Conservation (phyloP, 345 rosid species). For the Populus pruinosa region DNA sequence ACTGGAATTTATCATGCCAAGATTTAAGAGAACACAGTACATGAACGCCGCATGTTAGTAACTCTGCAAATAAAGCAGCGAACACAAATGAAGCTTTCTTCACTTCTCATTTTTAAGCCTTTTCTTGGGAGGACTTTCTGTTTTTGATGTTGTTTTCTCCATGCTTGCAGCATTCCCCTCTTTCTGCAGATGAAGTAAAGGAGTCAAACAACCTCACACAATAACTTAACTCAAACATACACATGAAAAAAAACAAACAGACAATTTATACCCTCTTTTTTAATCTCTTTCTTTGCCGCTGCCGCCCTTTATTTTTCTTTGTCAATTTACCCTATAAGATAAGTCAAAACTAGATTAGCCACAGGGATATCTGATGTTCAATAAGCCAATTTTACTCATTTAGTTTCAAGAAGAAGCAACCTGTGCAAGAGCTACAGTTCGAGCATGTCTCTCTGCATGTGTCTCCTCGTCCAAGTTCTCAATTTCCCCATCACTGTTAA, state of each 20-base stretch:
- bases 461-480: slow-evolving; percentile 72
- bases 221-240: not conserved
- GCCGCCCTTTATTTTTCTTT: slow-evolving; percentile 39
- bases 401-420: slow-evolving; percentile 25
- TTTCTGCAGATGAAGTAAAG: slow-evolving; percentile 22
- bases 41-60: not conserved
- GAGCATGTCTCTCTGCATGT: slow-evolving; percentile 49
- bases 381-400: not conserved
- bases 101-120: slow-evolving; percentile 32
- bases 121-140: slow-evolving; percentile 34
- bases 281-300: slow-evolving; percentile 32
- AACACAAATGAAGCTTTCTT: not conserved
- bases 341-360: slow-evolving; percentile 1
- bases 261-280: slow-evolving; percentile 30
- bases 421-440: slow-evolving; percentile 42
- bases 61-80: not conserved
- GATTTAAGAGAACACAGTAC: not conserved
- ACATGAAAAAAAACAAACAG: not conserved
- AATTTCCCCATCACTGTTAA: slow-evolving; percentile 60
- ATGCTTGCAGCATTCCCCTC: slow-evolving; percentile 3
- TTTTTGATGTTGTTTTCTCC: slow-evolving; percentile 24
- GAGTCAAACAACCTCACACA: not conserved
- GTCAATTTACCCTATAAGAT: slow-evolving; percentile 26
- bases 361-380: not conserved
- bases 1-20: not conserved